Base-by-base conservation (phyloP, 768 basidiomycete genomes). In the Termitomyces sp. region DNA sequence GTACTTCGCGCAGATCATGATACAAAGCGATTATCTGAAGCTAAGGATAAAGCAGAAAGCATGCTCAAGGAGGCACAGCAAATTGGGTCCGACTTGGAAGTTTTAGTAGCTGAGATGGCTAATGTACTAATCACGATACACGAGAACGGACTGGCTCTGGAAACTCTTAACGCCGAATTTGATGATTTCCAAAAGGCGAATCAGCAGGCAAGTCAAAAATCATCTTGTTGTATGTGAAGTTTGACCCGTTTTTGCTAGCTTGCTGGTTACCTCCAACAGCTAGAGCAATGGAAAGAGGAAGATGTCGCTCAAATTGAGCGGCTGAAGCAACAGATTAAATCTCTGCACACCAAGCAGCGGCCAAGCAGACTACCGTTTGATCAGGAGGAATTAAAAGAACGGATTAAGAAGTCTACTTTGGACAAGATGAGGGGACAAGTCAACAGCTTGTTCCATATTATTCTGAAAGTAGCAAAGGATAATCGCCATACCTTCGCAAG, bases 361-460 rank as follows among this genome's bases (percentile, higher is more conserved):
- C 61, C 63, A n/a, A 58, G 60, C 18, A 56, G 64, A 45, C 36
- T 65, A 22, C 61, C 47, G 6, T 48, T 65, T 6, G 63, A 58
- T 45, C 37, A 66, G 2, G 64, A 71, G 8, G 61, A 62, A 6
- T 47, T 75, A 6, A 41, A 62, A 41, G 66, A 66, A 2, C 44
- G 67, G 34, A 53, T 70, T 1, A 58, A 56, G 16, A 48, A 46
- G 6, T 37, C 46, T 0, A 41, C 62, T 22, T 24, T 67, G n/a
- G 60, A 67, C 6, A 59, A 66, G 12, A 56, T 75, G 30, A 58
- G 63, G 33, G 54, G 55, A 9, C 70, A 73, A 20, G 51, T 76
- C 6, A 57, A 51, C 4, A 61, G 59, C 5, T 55, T 72, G n/a
- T 61, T 72, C 33, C 60, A 67, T 9, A 57, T 50, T n/a, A 57